A percentile compares a stretch with the other conserved stretches of the same genome.
Evolutionary conservation across 169 alveolate genomes (phyloP).

Genomic region (Cryptosporidium parvum): DNA sequence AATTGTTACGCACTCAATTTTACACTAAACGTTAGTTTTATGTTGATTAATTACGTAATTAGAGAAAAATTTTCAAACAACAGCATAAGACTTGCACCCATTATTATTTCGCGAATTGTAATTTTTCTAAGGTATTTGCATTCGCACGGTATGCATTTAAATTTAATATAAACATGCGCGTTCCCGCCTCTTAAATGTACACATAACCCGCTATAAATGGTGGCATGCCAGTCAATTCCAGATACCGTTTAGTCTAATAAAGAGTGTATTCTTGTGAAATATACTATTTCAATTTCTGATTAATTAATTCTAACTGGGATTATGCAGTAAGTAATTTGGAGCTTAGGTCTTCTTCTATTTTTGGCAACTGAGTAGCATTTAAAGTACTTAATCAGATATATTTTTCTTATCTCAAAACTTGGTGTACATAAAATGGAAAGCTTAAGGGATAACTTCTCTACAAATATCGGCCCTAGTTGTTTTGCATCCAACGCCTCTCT

Average conservation of each 20-base stretch:
- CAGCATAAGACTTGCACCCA: slow-evolving; percentile 14
- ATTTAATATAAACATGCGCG: background rate
- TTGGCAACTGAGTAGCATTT: slow-evolving; percentile 22
- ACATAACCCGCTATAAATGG: slow-evolving; percentile 56
- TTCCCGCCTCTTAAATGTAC: slow-evolving; percentile 65
- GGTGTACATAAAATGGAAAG: slow-evolving; percentile 45
- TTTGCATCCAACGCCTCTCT: slow-evolving; percentile 5
- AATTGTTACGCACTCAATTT: background rate
- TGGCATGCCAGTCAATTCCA: slow-evolving; percentile 71
- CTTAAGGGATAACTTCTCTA: slow-evolving; percentile 53
- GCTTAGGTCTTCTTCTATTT: background rate
- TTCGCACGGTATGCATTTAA: background rate
- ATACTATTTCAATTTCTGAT: slow-evolving; percentile 2
- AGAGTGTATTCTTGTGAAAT: slow-evolving; percentile 61
- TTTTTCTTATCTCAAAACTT: background rate
- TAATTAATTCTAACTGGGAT: slow-evolving; percentile 22
- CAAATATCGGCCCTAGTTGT: slow-evolving; percentile 17
- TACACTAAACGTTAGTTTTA: background rate
- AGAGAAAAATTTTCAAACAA: background rate
- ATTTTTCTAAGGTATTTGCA: background rate
- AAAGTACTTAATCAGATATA: slow-evolving; percentile 1
- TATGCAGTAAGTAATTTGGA: slow-evolving; percentile 23
- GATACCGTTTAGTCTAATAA: slow-evolving; percentile 75
- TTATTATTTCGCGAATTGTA: background rate
- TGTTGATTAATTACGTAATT: background rate